phyloP scores from a whole-genome alignment of 2,329 filamentous ascomycete species.

The Microsporum audouinii region DNA sequence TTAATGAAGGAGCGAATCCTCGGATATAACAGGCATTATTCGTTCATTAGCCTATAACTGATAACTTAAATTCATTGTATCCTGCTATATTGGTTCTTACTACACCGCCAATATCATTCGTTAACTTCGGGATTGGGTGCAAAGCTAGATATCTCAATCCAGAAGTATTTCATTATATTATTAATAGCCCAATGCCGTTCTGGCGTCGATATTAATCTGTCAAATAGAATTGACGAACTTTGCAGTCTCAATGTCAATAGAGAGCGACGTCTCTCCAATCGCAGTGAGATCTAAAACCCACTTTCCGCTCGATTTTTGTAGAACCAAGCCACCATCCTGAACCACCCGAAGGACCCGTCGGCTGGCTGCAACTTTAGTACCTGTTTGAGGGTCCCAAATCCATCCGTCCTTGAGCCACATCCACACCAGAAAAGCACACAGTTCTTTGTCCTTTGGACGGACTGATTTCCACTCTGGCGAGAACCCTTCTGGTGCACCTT shows the following conservation, averaged over 20 bases:
- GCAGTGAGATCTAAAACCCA: slow-evolving; percentile 23
- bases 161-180: background rate
- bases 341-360: slow-evolving; percentile 31
- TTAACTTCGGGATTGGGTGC: background rate
- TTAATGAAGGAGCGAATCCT: background rate
- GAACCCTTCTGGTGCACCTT: slow-evolving; percentile 41
- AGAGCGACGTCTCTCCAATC: background rate
- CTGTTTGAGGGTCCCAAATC: slow-evolving; percentile 65
- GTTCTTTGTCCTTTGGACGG: slow-evolving; percentile 70
- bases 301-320: slow-evolving; percentile 30
- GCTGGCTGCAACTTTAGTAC: slow-evolving; percentile 36
- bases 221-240: background rate
- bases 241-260: background rate
- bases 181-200: background rate
- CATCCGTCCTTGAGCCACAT: slow-evolving; percentile 84
- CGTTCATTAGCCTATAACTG: background rate
- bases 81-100: background rate
- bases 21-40: background rate
- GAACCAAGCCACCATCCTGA: slow-evolving; percentile 30
- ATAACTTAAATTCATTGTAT: background rate
- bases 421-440: slow-evolving; percentile 78
- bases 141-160: background rate
- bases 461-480: slow-evolving; percentile 89
- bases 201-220: background rate
- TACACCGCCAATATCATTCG: background rate